phyloP scores from a whole-genome alignment of 495 filamentous ascomycete genomes.

The Lasiosphaeris hirsuta region DNA sequence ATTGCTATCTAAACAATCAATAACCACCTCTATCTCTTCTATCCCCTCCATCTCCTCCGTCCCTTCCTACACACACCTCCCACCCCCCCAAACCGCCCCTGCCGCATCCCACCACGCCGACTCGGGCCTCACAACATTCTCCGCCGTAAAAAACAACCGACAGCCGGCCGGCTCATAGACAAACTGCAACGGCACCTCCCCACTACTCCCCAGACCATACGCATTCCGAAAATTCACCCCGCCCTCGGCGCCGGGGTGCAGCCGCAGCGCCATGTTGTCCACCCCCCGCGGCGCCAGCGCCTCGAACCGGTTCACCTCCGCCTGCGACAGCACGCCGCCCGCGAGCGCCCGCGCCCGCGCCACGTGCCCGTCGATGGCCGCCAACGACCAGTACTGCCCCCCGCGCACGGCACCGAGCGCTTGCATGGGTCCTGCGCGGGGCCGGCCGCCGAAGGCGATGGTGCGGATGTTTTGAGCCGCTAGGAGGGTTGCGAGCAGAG shows the following conservation, averaged over 20 bases:
- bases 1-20: too few relatives aligned
- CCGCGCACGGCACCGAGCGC: neutral
- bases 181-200: neutral
- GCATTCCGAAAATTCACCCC: constrained; percentile 4
- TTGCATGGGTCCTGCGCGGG: neutral
- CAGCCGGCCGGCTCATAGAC: neutral
- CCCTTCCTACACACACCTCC: neutral
- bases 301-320: neutral
- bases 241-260: neutral
- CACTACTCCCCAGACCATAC: neutral
- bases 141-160: neutral
- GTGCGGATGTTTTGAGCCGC: neutral
- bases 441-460: neutral
- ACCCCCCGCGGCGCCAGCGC: neutral
- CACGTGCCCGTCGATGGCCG: neutral
- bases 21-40: too few relatives aligned
- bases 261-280: neutral
- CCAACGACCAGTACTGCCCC: neutral
- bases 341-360: neutral
- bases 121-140: neutral
- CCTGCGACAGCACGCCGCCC: too few relatives aligned
- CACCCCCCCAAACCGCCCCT: neutral
- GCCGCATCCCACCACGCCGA: neutral
- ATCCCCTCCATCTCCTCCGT: too few relatives aligned
- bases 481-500: neutral